Evolutionary conservation across 805 yeast genomes (phyloP), one percentile per base, ranked within the genome.

Genomic region (Hanseniaspora meyeri): DNA sequence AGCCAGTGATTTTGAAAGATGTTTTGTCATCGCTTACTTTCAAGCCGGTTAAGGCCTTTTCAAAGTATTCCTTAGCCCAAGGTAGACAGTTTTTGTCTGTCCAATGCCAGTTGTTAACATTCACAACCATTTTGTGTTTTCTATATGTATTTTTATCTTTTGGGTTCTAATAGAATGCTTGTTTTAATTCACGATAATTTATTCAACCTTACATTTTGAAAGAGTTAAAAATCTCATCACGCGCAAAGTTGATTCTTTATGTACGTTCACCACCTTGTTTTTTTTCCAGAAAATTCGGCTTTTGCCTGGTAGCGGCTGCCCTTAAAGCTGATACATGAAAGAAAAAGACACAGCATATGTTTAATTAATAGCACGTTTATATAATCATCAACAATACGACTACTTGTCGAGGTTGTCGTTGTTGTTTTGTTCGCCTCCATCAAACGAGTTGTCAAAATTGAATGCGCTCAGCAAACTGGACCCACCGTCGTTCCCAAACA

Each of bases 31-130:
- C 59, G 10, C 59, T 62, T 1, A 64, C 79, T 14, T 68, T 60
- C 43, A 81, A 60, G 0, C 83, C 84, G 11, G 74, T 74, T 53
- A 89, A 72, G 47, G 80, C 77, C 49, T 79, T 77, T 34, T 71
- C 69, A 68, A 93, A 87, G 69, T 91, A 91, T 43, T 77, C 75
- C 59, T 80, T 80, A 12, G 96, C 77, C 98, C 98, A 93, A 57
- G 80, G 83, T 57, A 91, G 78, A 72, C 98, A 93, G 75, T 93
- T 93, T 70, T 91, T 91, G 72, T 91, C 97, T 60, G 90, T 97
- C 97, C 97, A 93, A 76, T 93, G 98, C 98, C 98, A 91, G 73
- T 91, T 91, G 71, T 93, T 93, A 42, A 97, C 97, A 77, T 91
- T 93, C 36, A 93, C 90, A 43, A 87, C 97, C 97, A 91, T 91